Evolutionary conservation across 306 rosid genomes (phyloP), one percentile per base, ranked within the genome.

Genomic region (Psophocarpus tetragonolobus): DNA sequence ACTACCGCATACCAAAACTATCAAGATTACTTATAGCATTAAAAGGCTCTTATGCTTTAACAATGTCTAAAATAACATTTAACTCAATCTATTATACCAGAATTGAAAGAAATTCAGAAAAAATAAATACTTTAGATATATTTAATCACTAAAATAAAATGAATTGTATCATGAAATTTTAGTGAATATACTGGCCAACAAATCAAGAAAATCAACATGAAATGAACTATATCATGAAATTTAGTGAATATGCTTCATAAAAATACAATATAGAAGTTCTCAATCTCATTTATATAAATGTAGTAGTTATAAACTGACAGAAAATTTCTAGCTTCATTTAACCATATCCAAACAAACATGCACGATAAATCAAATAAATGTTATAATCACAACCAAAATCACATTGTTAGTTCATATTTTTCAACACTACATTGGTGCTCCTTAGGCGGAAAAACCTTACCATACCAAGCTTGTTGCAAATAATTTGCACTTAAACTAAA

Each of bases 51-150:
- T 85, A 62, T 76, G 81, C 86, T 82, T 90, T 88, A 51, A 76
- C 82, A 38, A 83, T 85, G 75, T 85, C 87, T 20, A 85, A 71
- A 44, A 87, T 95, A 87, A 95, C 88, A 48, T 79, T 87, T n/a
- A 91, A 81, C 10, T 90, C 82, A 77, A 84, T 90, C 95, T 92
- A 87, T 45, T 78, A 73, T 65, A 69, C 38, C 30, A 58, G 32
- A 39, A 17, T 38, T 75, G 67, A 39, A 39, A 51, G 29, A 73
- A 18, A 39, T 39, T 75, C 30, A 75, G 70, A 80, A 41, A 21
- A 74, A n/a, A n/a, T n/a, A n/a, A n/a, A n/a, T n/a, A n/a, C n/a
- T n/a, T n/a, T n/a, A 71, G 10, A 35, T 29, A 54, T 48, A 48
- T 24, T n/a, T 9, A 15, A 50, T 50, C 24, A 50, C 8, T 17